Evolutionary conservation across 140 eudicot genomes (phyloP), one percentile per base, ranked within the genome.

Genomic region (Flaveria floridana): DNA sequence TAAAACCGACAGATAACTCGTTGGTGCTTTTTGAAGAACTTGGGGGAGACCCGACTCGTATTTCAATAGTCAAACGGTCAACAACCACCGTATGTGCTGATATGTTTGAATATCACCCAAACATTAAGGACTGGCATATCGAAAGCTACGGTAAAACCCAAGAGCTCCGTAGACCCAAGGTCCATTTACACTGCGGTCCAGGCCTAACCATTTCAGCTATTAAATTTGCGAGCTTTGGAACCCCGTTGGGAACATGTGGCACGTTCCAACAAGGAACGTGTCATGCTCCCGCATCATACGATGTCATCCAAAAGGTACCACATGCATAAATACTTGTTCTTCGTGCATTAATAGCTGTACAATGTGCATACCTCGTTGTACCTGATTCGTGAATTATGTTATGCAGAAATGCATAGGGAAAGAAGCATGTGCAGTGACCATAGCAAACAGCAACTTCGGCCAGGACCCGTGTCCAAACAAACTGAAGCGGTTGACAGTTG

Each of bases 381-480:
- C 53, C 18, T 42, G 25, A 64, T 72, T 46, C 21, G 51, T 37
- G 51, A 28, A 12, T 63, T 71, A 37, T 75, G 25, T 68, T 65
- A 39, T 57, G 71, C 90, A 94, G 99, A 88, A 37, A 63, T 94
- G 99, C 75, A 37, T 91, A 11, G 99, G 99, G 66, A 74, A 84
- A 75, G 92, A 91, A 76, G 84, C 70, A 50, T 95, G 99, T 68
- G 73, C 90, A 6, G 99, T 95, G 70, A 65, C 90, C 9, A 88
- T 95, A 81, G 85, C 99, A 37, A 95, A 88, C 82, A 84, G 83
- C 65, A 91, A 95, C 83, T 95, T 95, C 28, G 97, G 96, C 37
- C 65, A 63, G 28, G 99, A 95, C 76, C 99, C 99, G 44, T 95
- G 99, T 72, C 99, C 99, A 1, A 88, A 95, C 74, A 93, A 82